Percentiles rank a stretch among this genome's conserved stretches.
These are phyloP conservation scores for Ophiognomonia clavigignenti-juglandacearum DNA, from an alignment of 2,329 filamentous ascomycete genomes.

Conservation along the genomic window DNA sequence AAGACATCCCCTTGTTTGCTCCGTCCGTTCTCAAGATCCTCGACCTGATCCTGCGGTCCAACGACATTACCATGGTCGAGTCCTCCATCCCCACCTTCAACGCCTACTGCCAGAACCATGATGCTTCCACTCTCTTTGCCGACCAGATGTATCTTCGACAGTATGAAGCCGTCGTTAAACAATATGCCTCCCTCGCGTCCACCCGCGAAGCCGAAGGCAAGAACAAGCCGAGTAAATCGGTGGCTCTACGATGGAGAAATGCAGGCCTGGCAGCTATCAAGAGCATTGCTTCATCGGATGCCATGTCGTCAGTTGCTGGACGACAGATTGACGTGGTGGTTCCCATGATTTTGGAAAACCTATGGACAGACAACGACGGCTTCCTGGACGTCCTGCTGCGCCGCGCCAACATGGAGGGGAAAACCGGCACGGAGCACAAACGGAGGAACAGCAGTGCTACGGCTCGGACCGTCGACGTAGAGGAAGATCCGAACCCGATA, in stretches of 20 bases:
- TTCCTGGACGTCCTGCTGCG: conserved; percentile 64
- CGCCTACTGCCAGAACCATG: conserved; percentile 83
- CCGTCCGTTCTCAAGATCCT: conserved; percentile 80
- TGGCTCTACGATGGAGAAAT: conserved; percentile 73
- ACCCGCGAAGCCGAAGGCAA: conserved; percentile 50
- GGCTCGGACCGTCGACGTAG: conserved; percentile 64
- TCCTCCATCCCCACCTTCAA: conserved; percentile 83
- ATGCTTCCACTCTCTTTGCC: conserved; percentile 76
- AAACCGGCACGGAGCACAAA: conserved; percentile 60
- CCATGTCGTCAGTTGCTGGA: conserved; percentile 68
- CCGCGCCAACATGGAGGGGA: conserved; percentile 65
- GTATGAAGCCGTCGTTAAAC: conserved; percentile 75
- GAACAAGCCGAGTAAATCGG: conserved; percentile 59
- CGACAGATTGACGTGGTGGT: conserved; percentile 75
- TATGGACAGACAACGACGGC: conserved; percentile 70
- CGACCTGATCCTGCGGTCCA: conserved; percentile 74
- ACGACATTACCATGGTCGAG: conserved; percentile 89
- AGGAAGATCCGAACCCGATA: conserved; percentile 58
- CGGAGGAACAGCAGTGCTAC: conserved; percentile 77
- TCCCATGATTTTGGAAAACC: conserved; percentile 79
- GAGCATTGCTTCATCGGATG: conserved; percentile 74
- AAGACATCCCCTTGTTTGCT: conserved; percentile 86
- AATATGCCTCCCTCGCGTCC: conserved; percentile 77
- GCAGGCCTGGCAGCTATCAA: conserved; percentile 73
- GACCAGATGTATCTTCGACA: conserved; percentile 78